phyloP scores from a whole-genome alignment of 495 filamentous ascomycete genomes.

The Trichoderma asperelloides region DNA sequence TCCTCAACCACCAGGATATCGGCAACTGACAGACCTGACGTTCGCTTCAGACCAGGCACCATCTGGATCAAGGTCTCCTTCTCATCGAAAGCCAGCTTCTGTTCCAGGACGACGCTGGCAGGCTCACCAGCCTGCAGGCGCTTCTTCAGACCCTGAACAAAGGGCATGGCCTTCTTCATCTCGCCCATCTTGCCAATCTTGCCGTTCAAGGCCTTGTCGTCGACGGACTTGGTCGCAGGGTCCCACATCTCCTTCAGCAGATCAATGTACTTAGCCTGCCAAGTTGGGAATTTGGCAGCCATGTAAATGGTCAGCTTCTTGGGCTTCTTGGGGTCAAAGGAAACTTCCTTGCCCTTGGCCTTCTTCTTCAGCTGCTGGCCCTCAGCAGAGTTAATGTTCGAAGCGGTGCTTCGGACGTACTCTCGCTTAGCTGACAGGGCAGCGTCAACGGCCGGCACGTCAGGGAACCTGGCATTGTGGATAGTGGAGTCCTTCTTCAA shows the following conservation, averaged over 20 bases:
- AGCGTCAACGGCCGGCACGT: slow-evolving; percentile 50
- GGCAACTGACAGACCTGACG: slow-evolving; percentile 53
- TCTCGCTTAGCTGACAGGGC: slow-evolving; percentile 64
- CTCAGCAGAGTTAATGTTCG: slow-evolving; percentile 81
- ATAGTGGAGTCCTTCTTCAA: slow-evolving; percentile 66
- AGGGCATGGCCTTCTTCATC: slow-evolving; percentile 98
- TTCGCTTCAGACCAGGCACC: slow-evolving; percentile 39
- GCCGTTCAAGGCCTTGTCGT: slow-evolving; percentile 67
- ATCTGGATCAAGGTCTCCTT: slow-evolving; percentile 52
- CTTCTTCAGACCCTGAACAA: slow-evolving; percentile 79
- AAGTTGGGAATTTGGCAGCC: slow-evolving; percentile 67
- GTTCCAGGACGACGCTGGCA: slow-evolving; percentile 59
- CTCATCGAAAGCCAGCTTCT: slow-evolving; percentile 83
- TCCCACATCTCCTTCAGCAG: slow-evolving; percentile 56
- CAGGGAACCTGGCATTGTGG: slow-evolving; percentile 72
- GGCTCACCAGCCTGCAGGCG: slow-evolving; percentile 54
- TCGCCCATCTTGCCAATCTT: slow-evolving; percentile 70
- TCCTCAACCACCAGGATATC: slow-evolving; percentile 60
- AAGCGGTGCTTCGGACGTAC: slow-evolving; percentile 68
- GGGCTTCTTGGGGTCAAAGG: slow-evolving; percentile 80
- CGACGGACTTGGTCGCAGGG: slow-evolving; percentile 29
- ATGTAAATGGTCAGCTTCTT: slow-evolving; percentile 87
- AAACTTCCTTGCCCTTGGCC: slow-evolving; percentile 72
- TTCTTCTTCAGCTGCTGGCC: slow-evolving; percentile 70
- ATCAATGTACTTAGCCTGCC: slow-evolving; percentile 89